Evolutionary conservation across 2,329 filamentous ascomycete species (phyloP).

Genomic region (Xylariaceae sp.): DNA sequence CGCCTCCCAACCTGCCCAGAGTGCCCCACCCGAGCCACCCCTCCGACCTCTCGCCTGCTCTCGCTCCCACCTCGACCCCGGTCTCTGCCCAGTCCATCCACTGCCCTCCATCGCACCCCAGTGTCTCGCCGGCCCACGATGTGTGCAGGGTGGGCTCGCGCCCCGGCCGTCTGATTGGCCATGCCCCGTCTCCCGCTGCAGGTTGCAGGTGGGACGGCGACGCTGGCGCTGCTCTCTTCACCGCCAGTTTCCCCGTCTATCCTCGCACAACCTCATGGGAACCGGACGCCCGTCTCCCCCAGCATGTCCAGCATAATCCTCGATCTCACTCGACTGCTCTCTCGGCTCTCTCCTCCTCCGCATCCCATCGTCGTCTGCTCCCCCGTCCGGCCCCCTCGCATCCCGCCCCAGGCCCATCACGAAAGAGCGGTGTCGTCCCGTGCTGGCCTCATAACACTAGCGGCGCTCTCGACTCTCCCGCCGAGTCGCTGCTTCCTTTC

Average conservation of each 20-base stretch:
- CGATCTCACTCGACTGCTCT: conserved; percentile 25
- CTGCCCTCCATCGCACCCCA: conserved; percentile 3
- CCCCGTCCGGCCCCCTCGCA: conserved; percentile 20
- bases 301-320: conserved; percentile 22
- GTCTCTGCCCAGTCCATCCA: background rate
- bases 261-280: conserved; percentile 22
- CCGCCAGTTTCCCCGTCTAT: conserved; percentile 26
- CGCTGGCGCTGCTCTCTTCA: conserved; percentile 26
- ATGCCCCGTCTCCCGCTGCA: conserved; percentile 14
- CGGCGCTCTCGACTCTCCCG: conserved; percentile 30
- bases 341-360: conserved; percentile 25
- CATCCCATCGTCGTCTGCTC: conserved; percentile 16
- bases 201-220: conserved; percentile 25
- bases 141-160: conserved; percentile 13
- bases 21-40: too few relatives aligned
- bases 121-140: conserved; percentile 16
- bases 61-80: too few relatives aligned
- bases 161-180: conserved; percentile 15
- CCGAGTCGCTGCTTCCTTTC: conserved; percentile 25
- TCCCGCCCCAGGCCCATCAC: conserved; percentile 18
- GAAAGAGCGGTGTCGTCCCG: conserved; percentile 40
- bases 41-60: too few relatives aligned
- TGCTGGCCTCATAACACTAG: conserved; percentile 39
- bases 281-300: conserved; percentile 19
- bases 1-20: background rate